phyloP scores from a whole-genome alignment of 75 land plant species.

The Cupressus sempervirens region DNA sequence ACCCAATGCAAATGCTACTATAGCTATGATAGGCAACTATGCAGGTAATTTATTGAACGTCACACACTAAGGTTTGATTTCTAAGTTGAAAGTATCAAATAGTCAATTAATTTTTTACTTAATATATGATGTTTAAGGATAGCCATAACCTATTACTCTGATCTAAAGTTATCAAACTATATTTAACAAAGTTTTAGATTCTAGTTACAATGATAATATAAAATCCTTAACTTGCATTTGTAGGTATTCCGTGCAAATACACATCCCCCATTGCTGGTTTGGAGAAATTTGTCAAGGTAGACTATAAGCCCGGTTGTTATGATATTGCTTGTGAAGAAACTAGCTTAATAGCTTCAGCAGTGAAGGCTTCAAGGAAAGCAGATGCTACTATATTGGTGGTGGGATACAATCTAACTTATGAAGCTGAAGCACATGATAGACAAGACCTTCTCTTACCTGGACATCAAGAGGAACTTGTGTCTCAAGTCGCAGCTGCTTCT shows the following conservation, averaged over 20 bases:
- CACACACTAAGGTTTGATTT: no score
- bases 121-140: no score
- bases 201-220: no score
- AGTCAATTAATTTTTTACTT: no score
- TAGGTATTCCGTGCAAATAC: conserved; percentile 41
- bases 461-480: conserved; percentile 33
- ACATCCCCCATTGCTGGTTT: conserved; percentile 29
- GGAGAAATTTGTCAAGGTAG: neutral
- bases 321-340: conserved; percentile 11
- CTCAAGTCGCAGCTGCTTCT: no score
- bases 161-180: no score
- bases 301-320: neutral
- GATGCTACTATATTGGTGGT: conserved; percentile 25
- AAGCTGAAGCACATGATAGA: conserved; percentile 38
- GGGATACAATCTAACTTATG: conserved; percentile 32
- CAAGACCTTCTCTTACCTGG: conserved; percentile 36
- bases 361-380: conserved; percentile 3
- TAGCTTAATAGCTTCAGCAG: conserved; percentile 12
- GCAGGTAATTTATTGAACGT: no score
- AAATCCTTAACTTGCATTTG: conserved; percentile 1
- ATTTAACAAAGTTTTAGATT: no score
- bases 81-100: no score
- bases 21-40: no score
- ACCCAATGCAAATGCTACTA: no score
- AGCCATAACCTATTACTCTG: no score